These are phyloP conservation scores for Fomitopsis serialis DNA, from an alignment of 768 basidiomycete species.

Conservation along the genomic window DNA sequence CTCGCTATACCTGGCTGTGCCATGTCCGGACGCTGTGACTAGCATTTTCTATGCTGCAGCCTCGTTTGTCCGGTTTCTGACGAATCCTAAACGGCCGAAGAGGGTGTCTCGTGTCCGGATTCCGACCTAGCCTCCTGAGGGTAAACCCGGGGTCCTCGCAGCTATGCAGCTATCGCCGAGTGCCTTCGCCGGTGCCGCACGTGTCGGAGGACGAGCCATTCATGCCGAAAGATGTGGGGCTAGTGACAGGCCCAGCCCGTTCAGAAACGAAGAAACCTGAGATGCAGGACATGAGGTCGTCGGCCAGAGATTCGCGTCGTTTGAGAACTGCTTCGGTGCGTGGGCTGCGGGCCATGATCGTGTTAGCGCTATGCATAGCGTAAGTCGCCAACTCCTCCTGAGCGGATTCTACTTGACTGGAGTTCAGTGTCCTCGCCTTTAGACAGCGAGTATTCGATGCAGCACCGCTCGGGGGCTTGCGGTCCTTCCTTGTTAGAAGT, in stretches of 20 bases:
- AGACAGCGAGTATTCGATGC: conserved; percentile 8
- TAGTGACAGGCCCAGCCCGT: conserved; percentile 87
- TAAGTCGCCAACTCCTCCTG: conserved; percentile 29
- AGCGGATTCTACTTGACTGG: conserved; percentile 4
- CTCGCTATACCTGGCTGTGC: no score
- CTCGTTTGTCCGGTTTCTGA: no score
- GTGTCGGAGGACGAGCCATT: conserved; percentile 36
- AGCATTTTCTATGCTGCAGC: no score
- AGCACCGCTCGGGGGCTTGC: conserved; percentile 19
- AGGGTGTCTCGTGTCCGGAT: no score
- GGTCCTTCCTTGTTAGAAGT: conserved; percentile 5
- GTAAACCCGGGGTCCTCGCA: no score
- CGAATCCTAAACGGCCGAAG: no score
- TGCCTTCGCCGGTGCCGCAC: conserved; percentile 15
- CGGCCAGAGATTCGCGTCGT: conserved; percentile 49
- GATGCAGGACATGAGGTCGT: conserved; percentile 69
- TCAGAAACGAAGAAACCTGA: conserved; percentile 88
- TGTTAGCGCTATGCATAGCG: conserved; percentile 57
- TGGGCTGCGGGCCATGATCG: conserved; percentile 76
- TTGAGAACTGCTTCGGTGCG: conserved; percentile 53
- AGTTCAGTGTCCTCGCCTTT: conserved; percentile 13
- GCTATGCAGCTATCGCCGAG: conserved; percentile 23
- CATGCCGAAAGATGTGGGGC: conserved; percentile 56
- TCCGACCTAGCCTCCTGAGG: no score
- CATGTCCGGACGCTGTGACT: no score